Evolutionary conservation across 2,329 filamentous ascomycete genomes (phyloP).

Genomic region (Volutella citrinella): DNA sequence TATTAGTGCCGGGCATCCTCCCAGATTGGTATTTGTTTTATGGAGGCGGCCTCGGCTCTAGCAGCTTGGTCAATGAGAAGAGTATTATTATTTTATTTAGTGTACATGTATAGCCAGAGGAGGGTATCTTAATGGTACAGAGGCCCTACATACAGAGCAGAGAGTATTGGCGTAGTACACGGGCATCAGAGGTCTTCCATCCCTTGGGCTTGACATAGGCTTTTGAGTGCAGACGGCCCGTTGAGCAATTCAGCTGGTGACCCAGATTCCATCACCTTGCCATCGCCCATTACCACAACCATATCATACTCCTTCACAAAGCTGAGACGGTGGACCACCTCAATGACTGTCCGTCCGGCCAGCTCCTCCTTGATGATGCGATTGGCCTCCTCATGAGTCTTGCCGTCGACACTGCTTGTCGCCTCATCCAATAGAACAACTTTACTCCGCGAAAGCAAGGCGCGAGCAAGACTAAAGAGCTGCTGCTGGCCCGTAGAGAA

Average conservation of each 20-base stretch:
- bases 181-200: too few relatives aligned
- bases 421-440: conserved; percentile 36
- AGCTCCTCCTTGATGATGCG: conserved; percentile 30
- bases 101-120: too few relatives aligned
- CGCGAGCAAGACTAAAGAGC: conserved; percentile 30
- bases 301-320: conserved; percentile 33
- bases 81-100: too few relatives aligned
- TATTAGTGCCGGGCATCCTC: too few relatives aligned
- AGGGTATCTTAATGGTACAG: too few relatives aligned
- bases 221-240: too few relatives aligned
- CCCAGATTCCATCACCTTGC: conserved; percentile 28
- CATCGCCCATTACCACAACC: conserved; percentile 30
- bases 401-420: conserved; percentile 32
- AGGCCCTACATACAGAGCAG: too few relatives aligned
- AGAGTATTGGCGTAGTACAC: too few relatives aligned
- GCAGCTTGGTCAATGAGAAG: too few relatives aligned
- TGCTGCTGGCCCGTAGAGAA: conserved; percentile 32
- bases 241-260: conserved; percentile 23
- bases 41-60: too few relatives aligned
- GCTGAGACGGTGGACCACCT: conserved; percentile 33
- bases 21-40: too few relatives aligned
- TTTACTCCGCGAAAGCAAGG: conserved; percentile 25
- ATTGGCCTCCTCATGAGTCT: conserved; percentile 22
- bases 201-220: too few relatives aligned
- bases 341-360: conserved; percentile 27